Evolutionary conservation across 345 rosid species (phyloP).

Genomic region (Arabis hirsuta): DNA sequence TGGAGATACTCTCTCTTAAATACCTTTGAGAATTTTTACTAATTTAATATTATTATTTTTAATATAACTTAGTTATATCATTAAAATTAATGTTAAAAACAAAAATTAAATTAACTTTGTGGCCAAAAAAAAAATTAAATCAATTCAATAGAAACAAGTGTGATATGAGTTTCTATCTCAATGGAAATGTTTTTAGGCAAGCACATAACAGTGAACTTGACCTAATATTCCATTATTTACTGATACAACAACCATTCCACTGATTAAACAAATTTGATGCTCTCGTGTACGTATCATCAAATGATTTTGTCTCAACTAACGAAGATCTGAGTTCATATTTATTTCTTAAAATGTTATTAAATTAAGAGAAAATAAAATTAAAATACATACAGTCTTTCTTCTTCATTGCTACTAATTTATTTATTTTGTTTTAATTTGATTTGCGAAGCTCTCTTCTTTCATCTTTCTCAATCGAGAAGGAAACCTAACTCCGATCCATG

Average conservation of each 20-base stretch:
- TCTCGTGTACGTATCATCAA: background rate
- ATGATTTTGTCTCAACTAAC: background rate
- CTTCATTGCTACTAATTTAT: too few relatives aligned
- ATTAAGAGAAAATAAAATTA: background rate
- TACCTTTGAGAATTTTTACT: too few relatives aligned
- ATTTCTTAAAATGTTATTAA: background rate
- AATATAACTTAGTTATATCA: too few relatives aligned
- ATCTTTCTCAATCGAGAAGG: background rate
- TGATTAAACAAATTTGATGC: background rate
- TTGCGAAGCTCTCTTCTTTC: background rate
- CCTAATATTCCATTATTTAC: background rate
- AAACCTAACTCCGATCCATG: constrained; percentile 29
- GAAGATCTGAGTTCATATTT: background rate
- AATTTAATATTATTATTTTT: too few relatives aligned
- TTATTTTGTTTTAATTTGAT: background rate
- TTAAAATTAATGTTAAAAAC: too few relatives aligned
- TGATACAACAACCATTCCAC: background rate
- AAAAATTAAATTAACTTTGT: too few relatives aligned
- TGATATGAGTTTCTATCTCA: too few relatives aligned
- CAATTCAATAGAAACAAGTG: too few relatives aligned
- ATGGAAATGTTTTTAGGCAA: too few relatives aligned
- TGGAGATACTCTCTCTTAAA: too few relatives aligned
- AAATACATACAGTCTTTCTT: background rate
- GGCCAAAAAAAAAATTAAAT: too few relatives aligned
- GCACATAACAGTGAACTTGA: background rate